phyloP scores from a whole-genome alignment of 768 basidiomycete genomes.

The Russula ochroleuca region DNA sequence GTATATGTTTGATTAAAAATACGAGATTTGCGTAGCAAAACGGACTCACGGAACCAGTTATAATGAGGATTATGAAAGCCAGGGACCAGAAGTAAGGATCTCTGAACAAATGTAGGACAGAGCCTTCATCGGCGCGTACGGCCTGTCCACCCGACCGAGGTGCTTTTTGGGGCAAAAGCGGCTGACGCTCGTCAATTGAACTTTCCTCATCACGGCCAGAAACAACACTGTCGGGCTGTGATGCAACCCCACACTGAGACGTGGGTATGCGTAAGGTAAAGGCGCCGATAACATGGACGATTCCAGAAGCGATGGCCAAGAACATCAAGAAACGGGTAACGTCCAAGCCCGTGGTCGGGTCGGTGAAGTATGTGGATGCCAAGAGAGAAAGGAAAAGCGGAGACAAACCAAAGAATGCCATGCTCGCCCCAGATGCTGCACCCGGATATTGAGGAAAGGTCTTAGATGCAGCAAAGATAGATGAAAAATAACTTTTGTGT shows the following conservation, averaged over 20 bases:
- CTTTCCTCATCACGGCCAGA: conserved; percentile 25
- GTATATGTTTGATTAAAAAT: not conserved
- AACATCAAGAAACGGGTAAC: conserved; percentile 52
- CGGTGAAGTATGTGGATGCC: conserved; percentile 59
- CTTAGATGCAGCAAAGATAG: conserved; percentile 70
- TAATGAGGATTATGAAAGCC: conserved; percentile 44
- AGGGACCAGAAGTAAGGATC: conserved; percentile 65
- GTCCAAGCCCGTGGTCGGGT: conserved; percentile 41
- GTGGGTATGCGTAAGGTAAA: conserved; percentile 38
- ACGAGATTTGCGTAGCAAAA: not conserved
- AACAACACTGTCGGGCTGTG: conserved; percentile 14
- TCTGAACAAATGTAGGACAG: conserved; percentile 44
- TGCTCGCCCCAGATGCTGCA: conserved; percentile 58
- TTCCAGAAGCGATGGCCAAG: conserved; percentile 50
- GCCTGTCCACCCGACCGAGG: conserved; percentile 28
- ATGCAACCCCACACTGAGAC: conserved; percentile 3
- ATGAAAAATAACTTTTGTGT: conserved; percentile 52
- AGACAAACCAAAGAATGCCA: conserved; percentile 77
- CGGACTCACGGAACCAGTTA: conserved; percentile 64
- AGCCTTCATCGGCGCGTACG: conserved; percentile 32
- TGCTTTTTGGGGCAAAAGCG: conserved; percentile 34
- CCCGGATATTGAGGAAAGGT: conserved; percentile 63
- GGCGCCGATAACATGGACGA: conserved; percentile 52
- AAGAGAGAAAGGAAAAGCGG: conserved; percentile 66
- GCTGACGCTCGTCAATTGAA: conserved; percentile 26